Evolutionary conservation across 768 basidiomycete species (phyloP).

Genomic region (Mrakia gelida): DNA sequence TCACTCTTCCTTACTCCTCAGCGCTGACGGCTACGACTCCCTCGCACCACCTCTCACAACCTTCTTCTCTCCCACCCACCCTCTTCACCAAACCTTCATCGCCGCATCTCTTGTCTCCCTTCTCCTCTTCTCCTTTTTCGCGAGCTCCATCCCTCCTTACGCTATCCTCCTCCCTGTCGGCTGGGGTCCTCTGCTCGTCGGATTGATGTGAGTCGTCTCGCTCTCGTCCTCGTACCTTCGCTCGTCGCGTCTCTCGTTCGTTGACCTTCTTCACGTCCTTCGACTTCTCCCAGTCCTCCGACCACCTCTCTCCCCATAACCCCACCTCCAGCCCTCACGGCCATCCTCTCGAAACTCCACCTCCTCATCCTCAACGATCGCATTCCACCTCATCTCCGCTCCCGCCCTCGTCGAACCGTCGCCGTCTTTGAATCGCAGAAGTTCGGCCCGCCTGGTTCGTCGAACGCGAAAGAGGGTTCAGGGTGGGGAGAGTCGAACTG

Average conservation of each 20-base stretch:
- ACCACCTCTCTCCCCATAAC: not conserved
- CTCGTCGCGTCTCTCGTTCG: not conserved
- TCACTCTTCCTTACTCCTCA: not conserved
- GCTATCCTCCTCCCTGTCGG: conserved; percentile 18
- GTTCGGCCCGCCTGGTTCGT: not conserved
- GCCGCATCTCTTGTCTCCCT: conserved; percentile 5
- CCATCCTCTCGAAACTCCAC: not conserved
- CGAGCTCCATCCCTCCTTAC: conserved; percentile 8
- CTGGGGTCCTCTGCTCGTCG: conserved; percentile 20
- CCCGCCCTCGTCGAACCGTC: not conserved
- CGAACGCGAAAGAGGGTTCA: not conserved
- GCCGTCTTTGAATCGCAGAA: conserved; percentile 20
- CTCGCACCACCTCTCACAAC: not conserved
- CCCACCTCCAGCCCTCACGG: not conserved
- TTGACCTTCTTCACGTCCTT: not conserved
- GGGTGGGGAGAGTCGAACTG: conserved; percentile 1
- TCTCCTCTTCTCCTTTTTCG: conserved; percentile 2
- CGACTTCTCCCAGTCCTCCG: not conserved
- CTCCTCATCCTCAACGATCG: not conserved
- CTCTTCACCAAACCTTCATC: conserved; percentile 22
- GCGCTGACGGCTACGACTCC: conserved; percentile 26
- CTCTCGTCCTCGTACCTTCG: not conserved
- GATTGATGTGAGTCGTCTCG: conserved; percentile 1
- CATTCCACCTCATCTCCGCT: not conserved
- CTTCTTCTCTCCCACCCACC: conserved; percentile 19